Percentiles rank a stretch among this genome's conserved stretches.
Conservation (phyloP, 2,329 filamentous ascomycete species). For the Corinectria fuckeliana region DNA sequence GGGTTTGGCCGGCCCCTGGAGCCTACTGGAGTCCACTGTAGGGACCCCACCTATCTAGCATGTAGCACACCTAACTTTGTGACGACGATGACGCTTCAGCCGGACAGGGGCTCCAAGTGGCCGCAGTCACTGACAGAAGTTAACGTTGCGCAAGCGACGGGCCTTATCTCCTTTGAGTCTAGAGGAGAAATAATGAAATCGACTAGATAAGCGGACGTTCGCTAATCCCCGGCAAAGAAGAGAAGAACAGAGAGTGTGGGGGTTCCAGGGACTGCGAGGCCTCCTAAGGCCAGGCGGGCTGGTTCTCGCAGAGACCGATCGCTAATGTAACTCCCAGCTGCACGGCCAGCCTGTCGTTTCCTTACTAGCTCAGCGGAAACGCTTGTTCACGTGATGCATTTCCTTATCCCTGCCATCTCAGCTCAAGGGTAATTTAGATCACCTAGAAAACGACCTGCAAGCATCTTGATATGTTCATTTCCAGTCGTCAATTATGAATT, state of each 20-base stretch:
- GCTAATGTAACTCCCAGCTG: background rate
- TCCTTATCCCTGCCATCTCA: background rate
- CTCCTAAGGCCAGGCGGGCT: constrained; percentile 18
- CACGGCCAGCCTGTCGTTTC: background rate
- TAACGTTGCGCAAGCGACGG: background rate
- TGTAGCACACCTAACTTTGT: background rate
- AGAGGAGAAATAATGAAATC: background rate
- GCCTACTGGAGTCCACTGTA: constrained; percentile 7
- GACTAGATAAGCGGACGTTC: background rate
- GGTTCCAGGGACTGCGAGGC: background rate
- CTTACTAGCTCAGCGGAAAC: background rate
- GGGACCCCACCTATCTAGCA: constrained; percentile 10
- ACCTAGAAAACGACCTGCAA: background rate
- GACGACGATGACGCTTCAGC: constrained; percentile 3
- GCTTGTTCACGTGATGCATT: background rate
- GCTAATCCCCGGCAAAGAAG: background rate
- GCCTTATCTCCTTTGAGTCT: no score
- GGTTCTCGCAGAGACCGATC: background rate
- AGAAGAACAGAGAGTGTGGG: background rate
- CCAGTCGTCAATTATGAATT: background rate
- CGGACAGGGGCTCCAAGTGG: constrained; percentile 22
- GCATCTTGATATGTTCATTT: background rate
- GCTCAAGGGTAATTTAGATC: background rate
- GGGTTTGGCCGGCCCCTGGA: background rate
- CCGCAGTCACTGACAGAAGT: background rate